A percentile compares a stretch with the other conserved stretches of the same genome.
phyloP scores from a whole-genome alignment of 768 basidiomycete genomes.

The Macrolepiota albuminosa region DNA sequence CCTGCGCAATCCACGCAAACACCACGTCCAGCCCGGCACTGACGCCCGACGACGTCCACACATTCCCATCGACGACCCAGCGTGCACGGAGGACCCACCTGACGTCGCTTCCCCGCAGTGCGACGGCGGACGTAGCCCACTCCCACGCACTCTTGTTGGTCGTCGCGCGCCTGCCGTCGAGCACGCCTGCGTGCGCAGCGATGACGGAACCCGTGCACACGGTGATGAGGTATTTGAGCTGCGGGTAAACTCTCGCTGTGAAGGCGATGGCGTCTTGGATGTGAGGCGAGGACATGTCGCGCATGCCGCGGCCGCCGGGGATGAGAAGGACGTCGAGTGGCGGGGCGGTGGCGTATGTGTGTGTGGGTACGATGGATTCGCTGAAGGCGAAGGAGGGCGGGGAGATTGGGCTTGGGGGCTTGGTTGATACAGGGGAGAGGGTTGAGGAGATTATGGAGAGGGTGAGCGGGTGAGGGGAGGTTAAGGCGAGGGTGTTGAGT shows the following conservation, averaged over 20 bases:
- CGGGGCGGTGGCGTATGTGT: constrained; percentile 31
- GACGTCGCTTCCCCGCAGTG: constrained; percentile 23
- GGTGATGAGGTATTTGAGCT: constrained; percentile 34
- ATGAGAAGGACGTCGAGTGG: constrained; percentile 33
- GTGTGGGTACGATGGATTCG: constrained; percentile 31
- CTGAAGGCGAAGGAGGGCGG: neutral
- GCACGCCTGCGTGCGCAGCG: constrained; percentile 33
- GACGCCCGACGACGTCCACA: constrained; percentile 46
- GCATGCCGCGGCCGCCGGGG: constrained; percentile 26
- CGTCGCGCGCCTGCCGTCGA: constrained; percentile 39
- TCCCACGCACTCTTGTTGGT: constrained; percentile 31
- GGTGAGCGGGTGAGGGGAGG: constrained; percentile 15
- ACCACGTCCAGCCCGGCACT: constrained; percentile 38
- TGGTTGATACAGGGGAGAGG: constrained; percentile 25
- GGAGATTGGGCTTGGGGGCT: constrained; percentile 4
- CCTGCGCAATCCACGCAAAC: constrained; percentile 30
- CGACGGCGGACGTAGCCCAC: constrained; percentile 21
- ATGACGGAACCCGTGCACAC: constrained; percentile 40
- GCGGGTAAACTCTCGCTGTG: constrained; percentile 28
- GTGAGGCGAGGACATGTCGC: neutral
- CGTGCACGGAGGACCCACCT: constrained; percentile 40
- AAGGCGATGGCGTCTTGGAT: constrained; percentile 26
- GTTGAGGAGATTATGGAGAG: constrained; percentile 22
- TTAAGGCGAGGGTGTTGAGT: constrained; percentile 21
- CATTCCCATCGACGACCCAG: constrained; percentile 44